Evolutionary conservation across 2,329 filamentous ascomycete genomes (phyloP), one percentile per base, ranked within the genome.

Genomic region (Claviceps africana): DNA sequence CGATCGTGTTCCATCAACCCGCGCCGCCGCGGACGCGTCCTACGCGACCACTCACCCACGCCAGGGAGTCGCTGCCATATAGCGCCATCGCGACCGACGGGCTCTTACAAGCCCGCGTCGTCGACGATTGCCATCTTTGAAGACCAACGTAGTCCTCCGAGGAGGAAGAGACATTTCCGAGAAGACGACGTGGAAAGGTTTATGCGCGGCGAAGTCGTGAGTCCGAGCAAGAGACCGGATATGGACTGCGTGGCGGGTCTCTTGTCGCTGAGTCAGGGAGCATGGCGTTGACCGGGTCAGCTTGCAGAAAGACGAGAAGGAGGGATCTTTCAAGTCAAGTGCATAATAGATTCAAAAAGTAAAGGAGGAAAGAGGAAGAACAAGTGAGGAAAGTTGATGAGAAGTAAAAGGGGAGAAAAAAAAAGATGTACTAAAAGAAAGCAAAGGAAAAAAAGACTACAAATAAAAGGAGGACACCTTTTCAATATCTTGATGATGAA

Each of bases 171-270:
- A 42, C 52, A 33, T 43, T 59, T 52, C 17, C 58, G 64, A 44
- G 62, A 64, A 22, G 79, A 83, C 4, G 85, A 93, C 49, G 75
- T 91, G 44, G 79, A 85, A 56, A 75, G 73, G 3, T 90, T 91
- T 66, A 90, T 93, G 83, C 72, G 75, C 35, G 75, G 75, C 48
- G 76, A 78, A 33, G 74, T 81, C 30, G 74, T 81, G 56, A 81
- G 79, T 62, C 82, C 81, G 9, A 83, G 83, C 63, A 88, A 88
- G 67, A 83, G 81, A 64, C 79, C 82, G 53, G 91, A 96, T 63
- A 75, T 95, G 65, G 88, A 94, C 64, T 94, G 88, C 62, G 84
- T 95, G 47, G 88, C 91, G 51, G 88, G 88, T n/a, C 69, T 97
- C 57, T 67, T 96, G 56, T 91, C 87, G 49, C 74, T 97, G 46